A percentile compares a stretch with the other conserved stretches of the same genome.
phyloP scores from a whole-genome alignment of 345 rosid genomes.

The Viola odorata region DNA sequence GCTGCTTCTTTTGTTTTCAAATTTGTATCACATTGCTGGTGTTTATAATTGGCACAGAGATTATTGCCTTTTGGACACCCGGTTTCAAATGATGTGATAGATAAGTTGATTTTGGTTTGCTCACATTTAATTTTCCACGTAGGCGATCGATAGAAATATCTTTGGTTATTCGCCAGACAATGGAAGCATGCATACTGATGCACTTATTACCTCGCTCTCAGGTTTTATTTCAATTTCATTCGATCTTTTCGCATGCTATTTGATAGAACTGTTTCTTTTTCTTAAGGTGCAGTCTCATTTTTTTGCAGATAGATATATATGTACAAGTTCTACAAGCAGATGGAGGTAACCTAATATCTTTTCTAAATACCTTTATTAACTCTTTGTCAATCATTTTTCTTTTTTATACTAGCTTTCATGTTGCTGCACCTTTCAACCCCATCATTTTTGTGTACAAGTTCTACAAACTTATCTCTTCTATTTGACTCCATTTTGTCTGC shows the following conservation, averaged over 20 bases:
- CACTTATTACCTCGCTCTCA: slow-evolving; percentile 87
- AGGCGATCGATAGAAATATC: slow-evolving; percentile 96
- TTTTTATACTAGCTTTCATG: background rate
- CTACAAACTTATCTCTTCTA: background rate
- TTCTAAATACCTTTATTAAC: background rate
- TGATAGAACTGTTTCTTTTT: background rate
- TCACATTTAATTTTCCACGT: background rate
- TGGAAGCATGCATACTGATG: slow-evolving; percentile 88
- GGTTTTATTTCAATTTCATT: slow-evolving; percentile 34
- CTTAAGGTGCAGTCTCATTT: slow-evolving; percentile 1
- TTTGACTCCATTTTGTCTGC: too few species aligned
- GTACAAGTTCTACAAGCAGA: slow-evolving; percentile 98
- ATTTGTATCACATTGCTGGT: background rate
- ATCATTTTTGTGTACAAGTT: background rate
- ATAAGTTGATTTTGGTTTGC: background rate
- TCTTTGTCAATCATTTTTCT: background rate
- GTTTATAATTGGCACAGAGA: background rate
- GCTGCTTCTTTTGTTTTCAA: background rate
- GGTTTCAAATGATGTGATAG: too few species aligned
- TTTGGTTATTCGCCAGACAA: slow-evolving; percentile 82
- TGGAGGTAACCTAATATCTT: slow-evolving; percentile 60
- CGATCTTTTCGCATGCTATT: background rate
- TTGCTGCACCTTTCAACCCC: background rate
- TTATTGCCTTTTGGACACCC: too few species aligned
- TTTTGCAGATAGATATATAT: slow-evolving; percentile 79